These are phyloP conservation scores for Coemansia sp. DNA, from an alignment of 192 early-diverging fungal species.

Conservation along the genomic window DNA sequence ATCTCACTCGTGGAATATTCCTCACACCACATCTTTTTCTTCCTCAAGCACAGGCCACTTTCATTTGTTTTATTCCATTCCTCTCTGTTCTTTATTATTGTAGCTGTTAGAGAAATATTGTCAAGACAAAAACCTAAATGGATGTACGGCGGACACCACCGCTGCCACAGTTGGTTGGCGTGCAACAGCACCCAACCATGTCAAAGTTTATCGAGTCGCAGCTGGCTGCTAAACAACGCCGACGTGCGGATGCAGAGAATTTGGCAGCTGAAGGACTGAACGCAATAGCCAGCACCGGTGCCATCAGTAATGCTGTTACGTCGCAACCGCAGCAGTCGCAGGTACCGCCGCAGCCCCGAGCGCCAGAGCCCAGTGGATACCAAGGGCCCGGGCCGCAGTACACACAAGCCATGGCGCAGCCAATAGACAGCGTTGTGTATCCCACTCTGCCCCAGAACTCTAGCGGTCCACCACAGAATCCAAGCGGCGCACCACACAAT, in stretches of 20 bases:
- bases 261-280: neutral
- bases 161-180: neutral
- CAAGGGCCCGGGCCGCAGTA: neutral
- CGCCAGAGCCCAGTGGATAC: neutral
- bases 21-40: neutral
- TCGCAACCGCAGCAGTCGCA: constrained; percentile 8
- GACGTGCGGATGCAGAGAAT: neutral
- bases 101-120: neutral
- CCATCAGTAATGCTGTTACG: neutral
- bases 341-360: neutral
- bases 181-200: neutral
- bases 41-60: neutral
- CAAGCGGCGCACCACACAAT: neutral
- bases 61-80: neutral
- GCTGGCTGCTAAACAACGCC: neutral
- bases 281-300: neutral
- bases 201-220: neutral
- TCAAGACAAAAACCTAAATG: neutral
- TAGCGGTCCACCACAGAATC: neutral
- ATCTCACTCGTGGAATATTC: neutral
- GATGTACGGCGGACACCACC: neutral
- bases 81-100: neutral
- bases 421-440: neutral
- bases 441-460: neutral
- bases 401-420: neutral